Percentiles rank a stretch among this genome's conserved stretches.
Conservation (phyloP, 2,329 filamentous ascomycete genomes). For the Monosporascus sp. region DNA sequence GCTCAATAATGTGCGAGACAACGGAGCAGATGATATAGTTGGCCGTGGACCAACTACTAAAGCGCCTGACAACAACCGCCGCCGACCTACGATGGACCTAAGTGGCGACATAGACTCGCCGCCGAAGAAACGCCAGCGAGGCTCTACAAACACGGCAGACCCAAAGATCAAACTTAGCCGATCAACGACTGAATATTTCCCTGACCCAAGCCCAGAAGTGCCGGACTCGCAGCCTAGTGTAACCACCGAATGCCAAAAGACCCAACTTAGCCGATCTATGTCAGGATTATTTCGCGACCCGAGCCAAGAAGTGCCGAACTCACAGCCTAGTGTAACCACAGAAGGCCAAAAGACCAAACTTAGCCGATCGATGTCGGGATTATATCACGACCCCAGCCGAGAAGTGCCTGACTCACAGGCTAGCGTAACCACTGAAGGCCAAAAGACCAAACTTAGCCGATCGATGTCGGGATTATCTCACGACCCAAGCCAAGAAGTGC, state of each 20-base stretch:
- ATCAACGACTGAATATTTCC: constrained; percentile 16
- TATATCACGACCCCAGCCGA: constrained; percentile 1
- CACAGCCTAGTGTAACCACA: too few relatives aligned
- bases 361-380: constrained; percentile 16
- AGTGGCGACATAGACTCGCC: not conserved
- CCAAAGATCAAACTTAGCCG: constrained; percentile 9
- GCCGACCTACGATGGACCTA: not conserved
- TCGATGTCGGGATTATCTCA: constrained; percentile 15
- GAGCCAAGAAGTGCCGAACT: not conserved
- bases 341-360: constrained; percentile 7
- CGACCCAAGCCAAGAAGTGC: not conserved
- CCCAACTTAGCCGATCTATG: constrained; percentile 16
- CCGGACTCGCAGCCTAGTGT: too few relatives aligned
- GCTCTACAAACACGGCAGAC: not conserved
- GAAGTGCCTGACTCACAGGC: not conserved
- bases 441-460: constrained; percentile 10
- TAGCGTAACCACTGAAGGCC: not conserved
- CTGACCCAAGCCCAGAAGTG: not conserved
- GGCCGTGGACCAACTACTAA: not conserved
- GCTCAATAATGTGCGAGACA: not conserved
- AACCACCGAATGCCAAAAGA: not conserved
- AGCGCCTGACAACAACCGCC: not conserved
- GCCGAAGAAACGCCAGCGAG: constrained; percentile 6
- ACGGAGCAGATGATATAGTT: not conserved
- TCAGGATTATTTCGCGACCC: constrained; percentile 7